phyloP scores from a whole-genome alignment of 306 rosid genomes.

The Neltuma alba region DNA sequence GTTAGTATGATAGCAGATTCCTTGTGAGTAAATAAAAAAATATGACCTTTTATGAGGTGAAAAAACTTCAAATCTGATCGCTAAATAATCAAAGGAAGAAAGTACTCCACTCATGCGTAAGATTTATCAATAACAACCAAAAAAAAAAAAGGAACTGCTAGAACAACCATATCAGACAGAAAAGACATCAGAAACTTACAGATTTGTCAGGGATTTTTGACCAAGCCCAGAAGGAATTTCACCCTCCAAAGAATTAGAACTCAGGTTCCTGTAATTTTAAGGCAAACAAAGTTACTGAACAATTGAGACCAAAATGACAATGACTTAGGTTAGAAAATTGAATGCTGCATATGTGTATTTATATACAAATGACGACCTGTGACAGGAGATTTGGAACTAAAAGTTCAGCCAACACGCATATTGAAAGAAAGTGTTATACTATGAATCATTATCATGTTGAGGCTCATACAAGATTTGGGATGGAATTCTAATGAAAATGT shows the following conservation, averaged over 20 bases:
- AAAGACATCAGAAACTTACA: conserved; percentile 55
- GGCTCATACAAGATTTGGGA: conserved; percentile 7
- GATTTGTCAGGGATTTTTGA: conserved; percentile 63
- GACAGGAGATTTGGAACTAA: conserved; percentile 20
- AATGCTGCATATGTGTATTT: neutral
- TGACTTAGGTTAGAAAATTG: conserved; percentile 16
- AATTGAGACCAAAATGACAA: conserved; percentile 14
- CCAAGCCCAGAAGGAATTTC: conserved; percentile 72
- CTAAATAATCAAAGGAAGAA: conserved; percentile 7
- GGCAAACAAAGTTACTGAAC: conserved; percentile 19
- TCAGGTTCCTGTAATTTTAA: conserved; percentile 69
- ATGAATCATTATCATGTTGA: conserved; percentile 4
- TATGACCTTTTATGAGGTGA: conserved; percentile 8
- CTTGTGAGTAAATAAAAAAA: neutral
- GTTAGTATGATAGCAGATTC: neutral
- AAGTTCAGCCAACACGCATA: conserved; percentile 25
- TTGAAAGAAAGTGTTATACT: neutral
- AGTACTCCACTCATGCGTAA: neutral
- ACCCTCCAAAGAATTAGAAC: conserved; percentile 80
- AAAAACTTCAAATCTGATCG: neutral
- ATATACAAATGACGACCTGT: neutral
- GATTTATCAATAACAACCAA: conserved; percentile 21
- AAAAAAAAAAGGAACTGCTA: conserved; percentile 1
- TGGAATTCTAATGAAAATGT: conserved; percentile 3
- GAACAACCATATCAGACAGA: conserved; percentile 20